Percentiles rank a stretch among this genome's conserved stretches.
phyloP scores from a whole-genome alignment of 2,329 filamentous ascomycete genomes.

The Mollisiaceae sp. region DNA sequence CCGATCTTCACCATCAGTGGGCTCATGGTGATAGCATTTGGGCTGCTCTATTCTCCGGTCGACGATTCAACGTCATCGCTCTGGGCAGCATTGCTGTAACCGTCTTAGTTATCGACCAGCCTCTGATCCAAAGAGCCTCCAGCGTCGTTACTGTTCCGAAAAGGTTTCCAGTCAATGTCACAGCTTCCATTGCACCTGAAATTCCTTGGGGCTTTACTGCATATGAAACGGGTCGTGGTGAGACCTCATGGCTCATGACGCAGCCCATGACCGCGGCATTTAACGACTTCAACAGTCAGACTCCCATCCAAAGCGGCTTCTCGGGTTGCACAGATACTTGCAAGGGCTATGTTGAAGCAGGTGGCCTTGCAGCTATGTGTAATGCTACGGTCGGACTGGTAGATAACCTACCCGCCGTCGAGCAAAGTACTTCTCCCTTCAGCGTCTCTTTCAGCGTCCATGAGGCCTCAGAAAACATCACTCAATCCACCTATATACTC shows the following conservation, averaged over 20 bases:
- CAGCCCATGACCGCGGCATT: constrained; percentile 16
- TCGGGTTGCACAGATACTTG: constrained; percentile 17
- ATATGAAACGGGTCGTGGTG: constrained; percentile 10
- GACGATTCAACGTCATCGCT: constrained; percentile 21
- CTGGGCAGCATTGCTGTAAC: constrained; percentile 23
- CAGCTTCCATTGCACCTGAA: constrained; percentile 17
- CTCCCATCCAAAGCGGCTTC: constrained; percentile 15
- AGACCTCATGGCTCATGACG: constrained; percentile 12
- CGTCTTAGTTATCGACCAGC: constrained; percentile 25
- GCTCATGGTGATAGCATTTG: constrained; percentile 17
- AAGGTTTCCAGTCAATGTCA: constrained; percentile 1
- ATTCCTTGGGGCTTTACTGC: constrained; percentile 26
- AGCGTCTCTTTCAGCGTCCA: background rate
- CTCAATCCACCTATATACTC: background rate
- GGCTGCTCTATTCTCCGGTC: constrained; percentile 23
- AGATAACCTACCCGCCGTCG: background rate
- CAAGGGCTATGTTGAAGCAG: constrained; percentile 17
- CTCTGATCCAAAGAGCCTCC: constrained; percentile 28
- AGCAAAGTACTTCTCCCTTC: background rate
- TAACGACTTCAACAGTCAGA: constrained; percentile 20
- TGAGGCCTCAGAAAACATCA: background rate
- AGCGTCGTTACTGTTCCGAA: constrained; percentile 6
- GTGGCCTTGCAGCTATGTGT: constrained; percentile 16
- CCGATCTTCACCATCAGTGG: constrained; percentile 23
- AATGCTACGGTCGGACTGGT: constrained; percentile 6